Base-by-base conservation (phyloP, 1,284 basidiomycete species). In the Puccinia triticina region DNA sequence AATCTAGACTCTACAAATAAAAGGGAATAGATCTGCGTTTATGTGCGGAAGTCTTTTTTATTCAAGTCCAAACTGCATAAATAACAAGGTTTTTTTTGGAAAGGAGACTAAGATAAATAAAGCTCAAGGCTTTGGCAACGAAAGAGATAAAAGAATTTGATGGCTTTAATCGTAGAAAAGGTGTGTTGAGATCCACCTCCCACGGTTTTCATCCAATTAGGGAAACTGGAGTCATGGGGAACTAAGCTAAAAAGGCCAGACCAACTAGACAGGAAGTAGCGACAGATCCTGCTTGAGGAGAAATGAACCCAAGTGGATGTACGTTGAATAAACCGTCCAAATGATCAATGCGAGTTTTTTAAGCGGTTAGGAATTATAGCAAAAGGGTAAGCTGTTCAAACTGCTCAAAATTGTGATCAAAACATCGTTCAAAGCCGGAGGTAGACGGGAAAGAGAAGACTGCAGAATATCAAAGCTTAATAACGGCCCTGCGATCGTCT, bases 391-490 rank as follows among this genome's bases (percentile, higher is more conserved):
- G 57, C 66, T 34, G 57, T 40, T 73, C 40, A 23, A 46, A 72
- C 67, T 40, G 23, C 53, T 76, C 11, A 29, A 61, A 76, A 76
- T n/a, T 76, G 73, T 76, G 73, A 76, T 76, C 73, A 76, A 76
- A 76, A 76, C 73, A 76, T 43, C 46, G 43, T 37, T 18, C 32
- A 23, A 76, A 21, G 29, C 61, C 26, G 78, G 78, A 81, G 57
- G 69, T 81, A 81, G 67, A 81, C 48, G 78, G 78, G 78, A 34
- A 55, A 72, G 26, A 73, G 78, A 81, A 81, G 69, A 59, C 64
- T 81, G 78, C 78, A 81, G 78, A 81, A 81, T 50, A 34, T n/a
- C 43, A 57, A 73, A 40, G 55, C 53, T 61, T 81, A 59, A 81
- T 81, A 73, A 81, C 69, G 69, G 50, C 50, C 78, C 69, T 61